Evolutionary conservation across 768 basidiomycete genomes (phyloP).

Genomic region (Termitomyces sp.): DNA sequence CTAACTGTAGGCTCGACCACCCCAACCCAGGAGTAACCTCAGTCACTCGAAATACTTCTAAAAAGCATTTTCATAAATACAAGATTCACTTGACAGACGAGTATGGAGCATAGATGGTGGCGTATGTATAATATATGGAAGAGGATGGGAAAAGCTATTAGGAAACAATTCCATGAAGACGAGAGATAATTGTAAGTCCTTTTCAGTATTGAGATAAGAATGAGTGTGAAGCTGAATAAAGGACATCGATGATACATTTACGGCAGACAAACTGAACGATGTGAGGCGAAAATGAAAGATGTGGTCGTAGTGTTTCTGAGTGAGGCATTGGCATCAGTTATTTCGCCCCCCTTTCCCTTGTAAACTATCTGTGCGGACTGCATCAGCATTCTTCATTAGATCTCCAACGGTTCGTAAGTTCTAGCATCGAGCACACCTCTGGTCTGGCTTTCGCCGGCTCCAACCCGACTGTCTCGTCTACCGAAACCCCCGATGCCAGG

Average conservation of each 20-base stretch:
- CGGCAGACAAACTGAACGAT: conserved; percentile 10
- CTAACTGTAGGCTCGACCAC: no score
- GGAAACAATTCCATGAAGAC: conserved; percentile 27
- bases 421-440: conserved; percentile 77
- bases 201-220: conserved; percentile 23
- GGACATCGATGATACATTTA: conserved; percentile 25
- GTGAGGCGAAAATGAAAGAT: conserved; percentile 7
- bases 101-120: conserved; percentile 27
- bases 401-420: conserved; percentile 84
- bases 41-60: not conserved
- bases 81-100: conserved; percentile 13
- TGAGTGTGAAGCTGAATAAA: conserved; percentile 26
- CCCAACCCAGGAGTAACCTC: not conserved
- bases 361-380: conserved; percentile 40
- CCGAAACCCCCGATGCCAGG: conserved; percentile 76
- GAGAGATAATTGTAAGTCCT: conserved; percentile 22
- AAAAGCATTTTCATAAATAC: conserved; percentile 16
- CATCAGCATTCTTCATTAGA: conserved; percentile 42
- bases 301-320: conserved; percentile 16
- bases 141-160: conserved; percentile 16
- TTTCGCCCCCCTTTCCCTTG: conserved; percentile 41
- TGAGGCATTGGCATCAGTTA: conserved; percentile 19
- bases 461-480: conserved; percentile 55
- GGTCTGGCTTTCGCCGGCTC: conserved; percentile 39
- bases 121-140: conserved; percentile 34